These are phyloP conservation scores for Salix suchowensis DNA, from an alignment of 345 rosid species.

Conservation along the genomic window DNA sequence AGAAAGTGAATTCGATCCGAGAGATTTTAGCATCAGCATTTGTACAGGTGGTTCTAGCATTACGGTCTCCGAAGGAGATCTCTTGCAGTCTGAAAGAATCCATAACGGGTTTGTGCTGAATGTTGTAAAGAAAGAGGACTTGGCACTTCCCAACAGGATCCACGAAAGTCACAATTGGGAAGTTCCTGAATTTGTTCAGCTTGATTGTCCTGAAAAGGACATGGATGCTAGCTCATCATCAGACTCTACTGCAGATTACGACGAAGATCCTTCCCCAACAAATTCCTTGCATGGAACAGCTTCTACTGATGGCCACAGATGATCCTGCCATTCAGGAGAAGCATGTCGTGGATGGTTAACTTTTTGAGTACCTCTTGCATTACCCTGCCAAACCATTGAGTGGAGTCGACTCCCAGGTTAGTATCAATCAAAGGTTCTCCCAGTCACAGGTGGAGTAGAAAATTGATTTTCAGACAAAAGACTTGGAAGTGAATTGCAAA, in stretches of 20 bases:
- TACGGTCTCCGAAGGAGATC: constrained; percentile 72
- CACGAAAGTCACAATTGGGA: constrained; percentile 34
- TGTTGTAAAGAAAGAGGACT: constrained; percentile 57
- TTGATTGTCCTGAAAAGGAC: constrained; percentile 63
- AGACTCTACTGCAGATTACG: constrained; percentile 28
- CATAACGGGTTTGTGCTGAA: constrained; percentile 70
- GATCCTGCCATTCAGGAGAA: constrained; percentile 3
- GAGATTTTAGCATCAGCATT: constrained; percentile 33
- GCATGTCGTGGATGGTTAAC: constrained; percentile 6
- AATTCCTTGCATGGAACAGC: constrained; percentile 2
- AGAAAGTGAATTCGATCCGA: constrained; percentile 42
- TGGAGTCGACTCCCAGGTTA: not conserved
- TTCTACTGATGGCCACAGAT: not conserved
- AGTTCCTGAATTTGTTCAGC: constrained; percentile 57
- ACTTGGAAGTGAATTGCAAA: not conserved
- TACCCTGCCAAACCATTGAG: not conserved
- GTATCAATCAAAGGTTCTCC: not conserved
- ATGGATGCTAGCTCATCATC: constrained; percentile 63
- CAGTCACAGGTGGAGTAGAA: not conserved
- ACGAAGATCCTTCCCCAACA: constrained; percentile 1
- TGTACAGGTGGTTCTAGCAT: constrained; percentile 45
- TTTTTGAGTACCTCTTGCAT: not conserved
- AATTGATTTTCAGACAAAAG: no score
- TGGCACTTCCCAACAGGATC: constrained; percentile 37
- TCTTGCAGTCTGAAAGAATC: constrained; percentile 67